Percentiles rank a stretch among this genome's conserved stretches.
phyloP scores from a whole-genome alignment of 768 basidiomycete genomes.

The Tylopilus vinaceipallidus region DNA sequence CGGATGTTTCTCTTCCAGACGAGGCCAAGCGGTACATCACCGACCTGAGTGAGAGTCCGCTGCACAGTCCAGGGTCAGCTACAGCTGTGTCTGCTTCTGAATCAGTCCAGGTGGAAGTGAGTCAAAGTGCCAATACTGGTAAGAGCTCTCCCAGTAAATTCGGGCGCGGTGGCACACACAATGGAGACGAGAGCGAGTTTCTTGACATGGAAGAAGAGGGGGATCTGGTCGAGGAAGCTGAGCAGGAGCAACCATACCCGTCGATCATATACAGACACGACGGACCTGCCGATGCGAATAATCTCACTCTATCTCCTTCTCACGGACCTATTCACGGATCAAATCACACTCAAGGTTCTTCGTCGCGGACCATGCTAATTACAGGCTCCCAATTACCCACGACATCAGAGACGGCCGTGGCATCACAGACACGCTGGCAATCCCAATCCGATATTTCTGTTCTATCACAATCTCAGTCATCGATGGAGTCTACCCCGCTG shows the following conservation, averaged over 20 bases:
- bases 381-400: constrained; percentile 19
- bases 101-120: neutral
- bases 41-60: constrained; percentile 64
- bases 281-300: constrained; percentile 44
- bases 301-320: constrained; percentile 51
- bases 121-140: neutral
- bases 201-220: constrained; percentile 54
- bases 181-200: constrained; percentile 51
- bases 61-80: constrained; percentile 43
- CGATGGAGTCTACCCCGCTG: constrained; percentile 15
- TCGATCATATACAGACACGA: constrained; percentile 13
- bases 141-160: constrained; percentile 11
- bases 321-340: constrained; percentile 14
- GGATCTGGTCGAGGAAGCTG: constrained; percentile 19
- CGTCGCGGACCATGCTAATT: constrained; percentile 10
- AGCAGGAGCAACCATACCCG: constrained; percentile 8
- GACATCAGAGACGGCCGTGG: constrained; percentile 12
- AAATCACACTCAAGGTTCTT: constrained; percentile 7
- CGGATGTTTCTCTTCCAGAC: constrained; percentile 69
- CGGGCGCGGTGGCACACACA: constrained; percentile 8
- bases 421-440: constrained; percentile 26
- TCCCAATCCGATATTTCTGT: constrained; percentile 20
- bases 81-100: neutral
- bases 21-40: constrained; percentile 74
- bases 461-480: constrained; percentile 25